Base-by-base conservation (phyloP, 805 yeast genomes). In the Cyberlindnera maclurae region DNA sequence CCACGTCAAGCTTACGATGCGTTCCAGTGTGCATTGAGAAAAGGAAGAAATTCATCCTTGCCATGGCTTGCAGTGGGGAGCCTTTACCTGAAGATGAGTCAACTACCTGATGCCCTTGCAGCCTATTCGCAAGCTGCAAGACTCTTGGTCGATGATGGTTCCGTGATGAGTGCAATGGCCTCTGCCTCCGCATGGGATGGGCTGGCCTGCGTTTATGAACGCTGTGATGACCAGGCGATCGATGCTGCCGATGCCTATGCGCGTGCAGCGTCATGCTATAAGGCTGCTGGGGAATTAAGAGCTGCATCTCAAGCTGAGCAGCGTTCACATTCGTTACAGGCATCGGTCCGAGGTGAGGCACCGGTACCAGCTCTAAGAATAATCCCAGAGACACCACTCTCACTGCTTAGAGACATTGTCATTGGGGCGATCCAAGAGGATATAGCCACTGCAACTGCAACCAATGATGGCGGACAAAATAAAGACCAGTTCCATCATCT, bases 11-110 rank as follows among this genome's bases (percentile, higher is more conserved):
- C 82, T 2, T 76, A 76, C 52, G 77, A 73, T 41, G 65, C 73
- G 12, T 67, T 71, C 41, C 81, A 77, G 49, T 60, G 70, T 33
- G 75, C 82, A 2, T 58, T 76, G 39, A 62, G 72, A 44, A 67
- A 73, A 32, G 75, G 77, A 0, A 69, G 76, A 15, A 57, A 61
- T 12, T 67, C 70, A 12, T 76, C 83, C n/a, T 60, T 76, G 36
- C 72, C 81, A 3, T 79, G 86, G 88, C 58, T 79, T 26, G 76
- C 80, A 0, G 76, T 79, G 22, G 88, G 84, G 3, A 67, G 74
- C 11, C 60, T 80, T 35, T 79, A 79, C 49, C 56, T 79, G 40
- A 69, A 69, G 44, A 60, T 77, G 46, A 73, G 73, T 33, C 86
- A 79, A 55, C 54, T 79, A 17, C 72, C 77, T 3, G 86, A 79